These are phyloP conservation scores for Salix brachista DNA, from an alignment of 345 rosid genomes.

Conservation along the genomic window DNA sequence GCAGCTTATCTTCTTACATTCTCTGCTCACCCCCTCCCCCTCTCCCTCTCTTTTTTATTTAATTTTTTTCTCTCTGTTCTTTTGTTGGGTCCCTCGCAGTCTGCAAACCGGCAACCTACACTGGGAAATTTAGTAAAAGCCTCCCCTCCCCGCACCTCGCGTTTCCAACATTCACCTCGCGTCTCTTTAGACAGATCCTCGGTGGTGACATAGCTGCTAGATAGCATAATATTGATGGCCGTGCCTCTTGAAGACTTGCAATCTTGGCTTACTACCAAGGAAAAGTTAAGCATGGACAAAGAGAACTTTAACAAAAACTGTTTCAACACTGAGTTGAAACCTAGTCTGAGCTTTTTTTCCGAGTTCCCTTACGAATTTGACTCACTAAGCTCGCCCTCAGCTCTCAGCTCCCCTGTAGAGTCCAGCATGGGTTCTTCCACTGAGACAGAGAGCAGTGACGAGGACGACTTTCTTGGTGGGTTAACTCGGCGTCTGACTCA, in stretches of 20 bases:
- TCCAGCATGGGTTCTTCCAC: background rate
- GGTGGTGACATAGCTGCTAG: background rate
- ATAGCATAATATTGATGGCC: background rate
- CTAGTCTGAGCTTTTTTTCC: conserved; percentile 13
- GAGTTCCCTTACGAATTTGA: conserved; percentile 36
- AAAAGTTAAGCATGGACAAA: conserved; percentile 11
- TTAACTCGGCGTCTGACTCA: conserved; percentile 23
- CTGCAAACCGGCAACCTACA: conserved; percentile 19
- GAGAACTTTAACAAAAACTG: background rate
- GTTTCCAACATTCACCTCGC: background rate
- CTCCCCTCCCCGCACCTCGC: conserved; percentile 16
- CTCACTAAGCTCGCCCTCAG: conserved; percentile 6
- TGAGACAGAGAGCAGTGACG: conserved; percentile 16
- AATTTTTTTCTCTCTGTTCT: background rate
- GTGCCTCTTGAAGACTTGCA: background rate
- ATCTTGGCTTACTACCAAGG: conserved; percentile 14
- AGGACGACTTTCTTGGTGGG: conserved; percentile 20
- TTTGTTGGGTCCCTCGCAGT: conserved; percentile 10
- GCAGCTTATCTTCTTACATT: conserved; percentile 47
- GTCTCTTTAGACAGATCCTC: too few relatives aligned
- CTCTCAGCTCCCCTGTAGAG: conserved; percentile 15
- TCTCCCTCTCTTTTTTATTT: background rate
- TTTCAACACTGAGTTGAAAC: background rate
- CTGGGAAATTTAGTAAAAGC: conserved; percentile 16
- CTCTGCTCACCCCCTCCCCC: conserved; percentile 2